Percentiles rank a stretch among this genome's conserved stretches.
These are phyloP conservation scores for Pseudogymnoascus sp. DNA, from an alignment of 2,329 filamentous ascomycete species.

Conservation along the genomic window DNA sequence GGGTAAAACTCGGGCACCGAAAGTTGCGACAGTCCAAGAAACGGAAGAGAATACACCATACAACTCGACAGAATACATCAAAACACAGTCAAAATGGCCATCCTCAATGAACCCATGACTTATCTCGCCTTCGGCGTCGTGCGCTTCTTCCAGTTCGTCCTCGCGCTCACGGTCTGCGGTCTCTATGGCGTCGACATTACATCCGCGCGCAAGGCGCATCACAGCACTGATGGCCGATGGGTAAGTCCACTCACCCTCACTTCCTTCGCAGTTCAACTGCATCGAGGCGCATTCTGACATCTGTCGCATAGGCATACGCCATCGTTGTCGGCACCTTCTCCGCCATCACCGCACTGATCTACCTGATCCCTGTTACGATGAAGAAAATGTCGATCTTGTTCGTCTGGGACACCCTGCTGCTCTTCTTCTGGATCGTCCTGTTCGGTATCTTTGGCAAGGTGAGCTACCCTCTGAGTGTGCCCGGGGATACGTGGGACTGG, in stretches of 20 bases:
- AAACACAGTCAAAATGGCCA: neutral
- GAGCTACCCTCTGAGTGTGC: slow-evolving; percentile 10
- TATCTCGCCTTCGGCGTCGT: slow-evolving; percentile 52
- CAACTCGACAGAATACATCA: neutral
- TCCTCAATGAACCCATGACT: slow-evolving; percentile 28
- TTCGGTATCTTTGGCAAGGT: slow-evolving; percentile 76
- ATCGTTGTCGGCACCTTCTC: slow-evolving; percentile 61
- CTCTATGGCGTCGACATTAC: slow-evolving; percentile 68
- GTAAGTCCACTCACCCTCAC: slow-evolving; percentile 36
- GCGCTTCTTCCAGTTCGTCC: slow-evolving; percentile 69
- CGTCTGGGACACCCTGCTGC: slow-evolving; percentile 64
- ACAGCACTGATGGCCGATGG: slow-evolving; percentile 61
- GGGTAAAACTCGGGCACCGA: neutral
- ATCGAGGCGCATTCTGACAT: neutral
- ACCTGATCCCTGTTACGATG: slow-evolving; percentile 56
- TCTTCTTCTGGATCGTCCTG: slow-evolving; percentile 71
- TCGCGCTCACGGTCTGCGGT: slow-evolving; percentile 69
- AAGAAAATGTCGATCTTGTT: slow-evolving; percentile 46
- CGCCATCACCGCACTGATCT: slow-evolving; percentile 57
- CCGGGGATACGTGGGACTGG: neutral
- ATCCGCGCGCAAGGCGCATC: slow-evolving; percentile 41
- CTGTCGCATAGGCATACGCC: slow-evolving; percentile 54
- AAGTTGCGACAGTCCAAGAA: neutral
- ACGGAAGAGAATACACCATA: neutral
- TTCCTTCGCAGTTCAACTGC: neutral